phyloP scores from a whole-genome alignment of 2,329 filamentous ascomycete species.

The Pseudogymnoascus sp. region DNA sequence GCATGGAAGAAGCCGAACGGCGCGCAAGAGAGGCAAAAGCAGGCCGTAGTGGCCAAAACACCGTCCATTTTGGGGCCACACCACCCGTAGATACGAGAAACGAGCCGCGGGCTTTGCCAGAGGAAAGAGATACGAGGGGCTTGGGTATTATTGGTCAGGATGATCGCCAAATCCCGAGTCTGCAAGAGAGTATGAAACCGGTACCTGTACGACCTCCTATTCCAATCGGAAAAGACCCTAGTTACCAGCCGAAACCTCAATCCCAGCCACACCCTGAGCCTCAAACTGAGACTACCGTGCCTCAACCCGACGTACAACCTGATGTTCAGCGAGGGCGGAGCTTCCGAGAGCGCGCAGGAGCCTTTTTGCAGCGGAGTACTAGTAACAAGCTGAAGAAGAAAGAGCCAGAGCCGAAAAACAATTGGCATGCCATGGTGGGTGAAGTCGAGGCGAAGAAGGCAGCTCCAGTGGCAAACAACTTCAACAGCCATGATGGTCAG shows the following conservation, averaged over 20 bases:
- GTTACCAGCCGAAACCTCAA: slow-evolving; percentile 5
- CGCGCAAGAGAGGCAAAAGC: slow-evolving; percentile 49
- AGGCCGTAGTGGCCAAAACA: slow-evolving; percentile 24
- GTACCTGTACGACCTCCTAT: slow-evolving; percentile 11
- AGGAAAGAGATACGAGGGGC: slow-evolving; percentile 12
- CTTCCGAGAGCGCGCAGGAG: slow-evolving; percentile 44
- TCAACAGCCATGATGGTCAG: neutral
- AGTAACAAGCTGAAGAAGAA: slow-evolving; percentile 53
- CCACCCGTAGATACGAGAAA: slow-evolving; percentile 21
- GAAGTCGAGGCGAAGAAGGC: neutral
- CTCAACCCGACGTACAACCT: neutral
- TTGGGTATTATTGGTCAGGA: neutral
- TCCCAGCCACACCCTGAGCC: neutral
- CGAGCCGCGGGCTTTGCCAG: slow-evolving; percentile 20
- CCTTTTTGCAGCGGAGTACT: slow-evolving; percentile 38
- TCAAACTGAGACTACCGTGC: neutral
- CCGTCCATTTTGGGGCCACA: slow-evolving; percentile 25
- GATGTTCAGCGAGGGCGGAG: slow-evolving; percentile 43
- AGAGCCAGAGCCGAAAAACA: neutral
- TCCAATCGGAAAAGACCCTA: slow-evolving; percentile 15
- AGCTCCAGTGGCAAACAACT: neutral
- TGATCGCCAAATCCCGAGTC: neutral
- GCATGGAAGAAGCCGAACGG: slow-evolving; percentile 73
- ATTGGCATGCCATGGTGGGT: neutral
- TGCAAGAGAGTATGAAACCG: slow-evolving; percentile 21